A percentile compares a stretch with the other conserved stretches of the same genome.
Conservation (phyloP, 441 rosid genomes). For the Metrosideros polymorpha region DNA sequence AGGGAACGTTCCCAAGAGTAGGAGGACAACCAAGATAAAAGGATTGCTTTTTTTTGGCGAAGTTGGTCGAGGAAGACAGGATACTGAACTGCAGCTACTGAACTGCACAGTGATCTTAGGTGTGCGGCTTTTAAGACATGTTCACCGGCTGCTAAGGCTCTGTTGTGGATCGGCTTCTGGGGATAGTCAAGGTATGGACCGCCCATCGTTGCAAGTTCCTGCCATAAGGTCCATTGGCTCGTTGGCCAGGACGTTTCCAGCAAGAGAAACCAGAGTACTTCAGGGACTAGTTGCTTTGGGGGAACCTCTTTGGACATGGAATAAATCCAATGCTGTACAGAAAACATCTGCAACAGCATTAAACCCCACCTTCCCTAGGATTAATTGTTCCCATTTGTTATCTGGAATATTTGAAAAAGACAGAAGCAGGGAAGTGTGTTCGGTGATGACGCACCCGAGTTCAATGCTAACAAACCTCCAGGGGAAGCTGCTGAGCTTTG, state of each 20-base stretch:
- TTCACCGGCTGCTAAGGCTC: not conserved
- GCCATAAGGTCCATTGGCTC: not conserved
- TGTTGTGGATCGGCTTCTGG: not conserved
- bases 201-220: not conserved
- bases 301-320: too few relatives aligned
- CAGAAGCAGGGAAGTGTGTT: too few relatives aligned
- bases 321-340: too few relatives aligned
- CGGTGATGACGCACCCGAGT: too few relatives aligned
- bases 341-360: too few relatives aligned
- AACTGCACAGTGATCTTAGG: not conserved
- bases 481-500: too few relatives aligned
- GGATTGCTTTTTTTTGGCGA: slow-evolving; percentile 58
- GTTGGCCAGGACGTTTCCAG: not conserved
- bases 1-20: slow-evolving; percentile 40
- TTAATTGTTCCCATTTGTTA: too few relatives aligned
- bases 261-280: not conserved
- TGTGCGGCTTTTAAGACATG: not conserved
- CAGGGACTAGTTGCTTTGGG: not conserved
- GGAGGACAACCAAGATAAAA: slow-evolving; percentile 53
- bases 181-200: not conserved
- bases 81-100: not conserved
- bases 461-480: too few relatives aligned
- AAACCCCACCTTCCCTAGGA: too few relatives aligned
- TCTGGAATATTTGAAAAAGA: too few relatives aligned
- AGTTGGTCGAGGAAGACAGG: slow-evolving; percentile 44